phyloP scores from a whole-genome alignment of 345 rosid genomes.

The Syzygium aqueum region DNA sequence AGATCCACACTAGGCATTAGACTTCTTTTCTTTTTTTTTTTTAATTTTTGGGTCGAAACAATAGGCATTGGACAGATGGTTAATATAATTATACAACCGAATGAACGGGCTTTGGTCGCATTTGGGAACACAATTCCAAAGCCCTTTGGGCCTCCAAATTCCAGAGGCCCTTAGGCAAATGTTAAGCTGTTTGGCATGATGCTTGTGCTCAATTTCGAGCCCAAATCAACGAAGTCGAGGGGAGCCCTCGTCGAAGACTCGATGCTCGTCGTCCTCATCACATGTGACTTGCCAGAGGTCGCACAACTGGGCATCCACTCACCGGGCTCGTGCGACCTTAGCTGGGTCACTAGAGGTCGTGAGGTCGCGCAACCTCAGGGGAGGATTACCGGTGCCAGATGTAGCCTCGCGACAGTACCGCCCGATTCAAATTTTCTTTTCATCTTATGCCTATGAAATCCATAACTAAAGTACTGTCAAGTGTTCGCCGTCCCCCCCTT shows the following conservation, averaged over 20 bases:
- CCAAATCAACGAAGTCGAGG: neutral
- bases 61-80: neutral
- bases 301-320: neutral
- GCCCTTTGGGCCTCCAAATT: neutral
- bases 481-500: neutral
- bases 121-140: neutral
- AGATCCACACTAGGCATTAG: neutral
- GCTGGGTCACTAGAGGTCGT: neutral
- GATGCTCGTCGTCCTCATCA: neutral
- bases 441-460: neutral
- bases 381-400: neutral
- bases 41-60: neutral
- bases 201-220: neutral
- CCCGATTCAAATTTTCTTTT: neutral
- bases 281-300: neutral
- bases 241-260: neutral
- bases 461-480: neutral
- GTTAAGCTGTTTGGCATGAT: neutral
- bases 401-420: too few relatives aligned
- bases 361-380: neutral
- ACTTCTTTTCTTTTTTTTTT: neutral
- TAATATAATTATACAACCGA: neutral
- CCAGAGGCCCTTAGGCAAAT: neutral
- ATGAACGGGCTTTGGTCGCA: too few relatives aligned
- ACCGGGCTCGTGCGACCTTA: rapidly evolving